A percentile compares a stretch with the other conserved stretches of the same genome.
These are phyloP conservation scores for Citrus reticulata DNA, from an alignment of 345 rosid genomes.

Conservation along the genomic window DNA sequence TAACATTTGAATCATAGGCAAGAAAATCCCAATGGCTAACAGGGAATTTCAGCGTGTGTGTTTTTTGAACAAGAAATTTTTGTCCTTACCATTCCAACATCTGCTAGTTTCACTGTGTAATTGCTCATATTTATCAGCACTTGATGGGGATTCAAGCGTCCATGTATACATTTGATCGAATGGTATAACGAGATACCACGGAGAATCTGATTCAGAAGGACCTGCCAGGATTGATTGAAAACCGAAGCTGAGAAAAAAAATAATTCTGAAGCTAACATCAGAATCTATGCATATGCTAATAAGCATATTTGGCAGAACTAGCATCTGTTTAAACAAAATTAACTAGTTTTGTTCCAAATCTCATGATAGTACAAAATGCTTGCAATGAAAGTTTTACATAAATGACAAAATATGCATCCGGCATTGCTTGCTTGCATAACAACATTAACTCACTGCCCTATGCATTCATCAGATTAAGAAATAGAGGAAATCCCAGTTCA, in stretches of 20 bases:
- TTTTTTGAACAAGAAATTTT: not conserved
- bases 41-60: not conserved
- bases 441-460: too few species aligned
- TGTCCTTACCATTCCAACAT: not conserved
- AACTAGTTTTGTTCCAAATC: too few species aligned
- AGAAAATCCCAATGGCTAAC: not conserved
- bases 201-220: constrained; percentile 1
- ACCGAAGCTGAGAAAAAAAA: not conserved
- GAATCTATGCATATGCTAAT: not conserved
- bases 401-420: too few species aligned
- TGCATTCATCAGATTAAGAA: not conserved
- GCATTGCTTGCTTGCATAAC: too few species aligned
- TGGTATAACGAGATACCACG: not conserved
- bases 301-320: too few species aligned
- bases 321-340: too few species aligned
- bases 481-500: not conserved
- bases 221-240: not conserved
- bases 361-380: too few species aligned
- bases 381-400: too few species aligned
- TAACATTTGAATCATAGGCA: not conserved
- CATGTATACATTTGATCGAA: not conserved
- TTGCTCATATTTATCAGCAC: not conserved
- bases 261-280: not conserved
- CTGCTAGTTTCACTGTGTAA: not conserved
- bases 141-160: not conserved